phyloP scores from a whole-genome alignment of 441 rosid genomes.

The California macrophylla region DNA sequence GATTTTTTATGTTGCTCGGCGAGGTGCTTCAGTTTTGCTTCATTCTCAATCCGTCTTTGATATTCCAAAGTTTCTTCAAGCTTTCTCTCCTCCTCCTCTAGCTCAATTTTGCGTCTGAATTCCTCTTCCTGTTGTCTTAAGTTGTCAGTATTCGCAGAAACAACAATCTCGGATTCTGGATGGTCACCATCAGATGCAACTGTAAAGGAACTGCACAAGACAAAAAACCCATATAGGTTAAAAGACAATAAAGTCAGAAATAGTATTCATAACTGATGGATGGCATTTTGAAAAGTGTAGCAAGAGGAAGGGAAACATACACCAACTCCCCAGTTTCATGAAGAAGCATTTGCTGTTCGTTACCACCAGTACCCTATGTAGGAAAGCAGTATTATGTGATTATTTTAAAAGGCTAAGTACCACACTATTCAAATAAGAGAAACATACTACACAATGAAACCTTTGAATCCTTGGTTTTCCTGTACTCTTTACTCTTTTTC shows the following conservation, averaged over 20 bases:
- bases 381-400: conserved; percentile 11
- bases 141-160: conserved; percentile 34
- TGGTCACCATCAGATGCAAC: conserved; percentile 44
- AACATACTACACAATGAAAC: conserved; percentile 29
- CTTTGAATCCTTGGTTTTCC: conserved; percentile 66
- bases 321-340: conserved; percentile 40
- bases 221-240: neutral
- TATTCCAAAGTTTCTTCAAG: conserved; percentile 77
- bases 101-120: conserved; percentile 57
- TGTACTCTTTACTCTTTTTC: conserved; percentile 61
- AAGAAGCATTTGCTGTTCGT: conserved; percentile 34
- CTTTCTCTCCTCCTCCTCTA: conserved; percentile 81
- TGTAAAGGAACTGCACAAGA: conserved; percentile 42
- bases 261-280: neutral
- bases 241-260: conserved; percentile 13
- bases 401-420: conserved; percentile 4
- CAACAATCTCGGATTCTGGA: conserved; percentile 33
- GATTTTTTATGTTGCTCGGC: conserved; percentile 67
- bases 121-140: conserved; percentile 64
- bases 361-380: conserved; percentile 21
- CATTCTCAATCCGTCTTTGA: conserved; percentile 83
- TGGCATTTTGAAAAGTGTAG: conserved; percentile 3
- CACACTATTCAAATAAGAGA: conserved; percentile 3
- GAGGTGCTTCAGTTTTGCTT: conserved; percentile 77
- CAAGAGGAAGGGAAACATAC: conserved; percentile 30